Base-by-base conservation (phyloP, 305 asterid genomes). In the Fraxinus nigra region DNA sequence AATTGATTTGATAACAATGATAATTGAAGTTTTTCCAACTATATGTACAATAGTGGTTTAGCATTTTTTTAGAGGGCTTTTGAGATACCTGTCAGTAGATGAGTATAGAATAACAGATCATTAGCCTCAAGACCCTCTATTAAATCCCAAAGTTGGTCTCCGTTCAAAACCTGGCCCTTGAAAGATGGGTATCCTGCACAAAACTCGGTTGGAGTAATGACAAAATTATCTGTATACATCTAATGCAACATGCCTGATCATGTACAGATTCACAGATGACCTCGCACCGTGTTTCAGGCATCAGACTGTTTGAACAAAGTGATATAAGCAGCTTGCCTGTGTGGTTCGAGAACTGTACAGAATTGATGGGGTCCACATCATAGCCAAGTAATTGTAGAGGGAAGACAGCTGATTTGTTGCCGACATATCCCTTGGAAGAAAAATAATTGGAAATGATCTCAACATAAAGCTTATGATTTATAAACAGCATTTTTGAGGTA, bases 331-430 rank as follows among this genome's bases (percentile, higher is more conserved):
- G 91, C 94, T 94, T 94, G 93, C 99, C 99, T 90, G 99, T 96
- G 91, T 94, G 98, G 89, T 96, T 96, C 16, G 99, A 96, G 90
- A 96, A 96, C 86, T 96, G 98, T 26, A 96, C 99, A 18, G 99
- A 96, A 85, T 96, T 94, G 83, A 96, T 91, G 22, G 97, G 98
- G 82, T 96, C 98, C 79, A 94, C 99, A 30, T 96, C 99, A 82
- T 90, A 96, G 79, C 99, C 99, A 22, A 96, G 92, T 86, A 96
- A 87, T 83, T 96, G 99, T 46, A 96, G 92, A 59, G 99, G 98
- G 80, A 96, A 96, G 74, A 96, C 99, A 26, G 99, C 98, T 79
- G 99, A 93, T 86, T 94, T 96, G 88, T 96, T 96, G 85, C 99
- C 99, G 81, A 96, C 98, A 46, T 94, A 96, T 82, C 98, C 99